Evolutionary conservation across 2,329 filamentous ascomycete species (phyloP), one percentile per base, ranked within the genome.

Genomic region (Aspergillus costaricaensis): DNA sequence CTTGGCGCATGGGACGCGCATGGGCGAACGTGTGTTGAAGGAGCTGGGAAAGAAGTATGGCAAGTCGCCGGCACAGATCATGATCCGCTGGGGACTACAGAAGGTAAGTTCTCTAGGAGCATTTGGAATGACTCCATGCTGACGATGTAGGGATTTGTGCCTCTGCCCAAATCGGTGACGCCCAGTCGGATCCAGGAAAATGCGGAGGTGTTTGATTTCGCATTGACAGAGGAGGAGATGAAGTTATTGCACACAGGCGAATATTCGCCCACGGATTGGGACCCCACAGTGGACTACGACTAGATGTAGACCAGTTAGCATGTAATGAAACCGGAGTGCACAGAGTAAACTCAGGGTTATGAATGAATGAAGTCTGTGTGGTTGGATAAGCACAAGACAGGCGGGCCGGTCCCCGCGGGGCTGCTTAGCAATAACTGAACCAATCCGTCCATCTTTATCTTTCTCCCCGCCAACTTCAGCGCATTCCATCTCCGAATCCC

Each of bases 31-130:
- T 0, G 83, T 80, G 2, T 84, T 95, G 64, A 74, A 83, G 2
- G 74, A 80, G 14, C 72, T 95, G 25, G 82, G 88, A 3, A 82
- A 84, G 69, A 89, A 90, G 72, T 91, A 95, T 75, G 76, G 74
- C 0, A 91, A 88, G 72, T 88, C 87, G 0, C 84, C 88, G 1
- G 90, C 87, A 3, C 91, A 95, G 74, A 77, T 96, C 38, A 78
- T 95, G 72, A 83, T 96, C 50, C 84, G 90, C 58, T 95, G 91
- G 91, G 88, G 86, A 57, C 75, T 94, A 64, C 91, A 95, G 74
- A 95, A 82, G 91, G 88, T 71, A 80, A 84, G 21, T 84, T 80
- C 60, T 80, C 80, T 2, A 69, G n/a, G 8, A 14, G 15, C 21
- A 10, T 6, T 41, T 21, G 10, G 2, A 27, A 12, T 3, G 14